A percentile compares a stretch with the other conserved stretches of the same genome.
Evolutionary conservation across 768 basidiomycete species (phyloP).

Genomic region (Imleria badia): DNA sequence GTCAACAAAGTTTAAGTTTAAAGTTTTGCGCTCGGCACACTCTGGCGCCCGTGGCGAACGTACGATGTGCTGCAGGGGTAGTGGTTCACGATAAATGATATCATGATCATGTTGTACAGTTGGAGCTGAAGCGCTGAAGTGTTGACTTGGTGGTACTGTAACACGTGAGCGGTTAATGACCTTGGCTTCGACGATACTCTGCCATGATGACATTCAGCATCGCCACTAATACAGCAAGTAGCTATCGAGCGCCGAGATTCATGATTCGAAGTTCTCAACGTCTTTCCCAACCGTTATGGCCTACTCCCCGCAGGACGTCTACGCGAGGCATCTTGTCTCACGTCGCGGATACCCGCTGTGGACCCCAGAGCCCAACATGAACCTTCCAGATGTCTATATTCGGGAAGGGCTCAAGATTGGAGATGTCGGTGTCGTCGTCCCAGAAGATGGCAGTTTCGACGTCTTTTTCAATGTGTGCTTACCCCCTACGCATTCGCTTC

Average conservation of each 20-base stretch:
- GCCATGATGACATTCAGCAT: background rate
- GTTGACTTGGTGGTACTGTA: no score
- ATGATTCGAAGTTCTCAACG: no score
- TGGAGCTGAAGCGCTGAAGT: no score
- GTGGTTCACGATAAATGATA: no score
- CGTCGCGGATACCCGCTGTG: slow-evolving; percentile 34
- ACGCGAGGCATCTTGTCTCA: slow-evolving; percentile 14
- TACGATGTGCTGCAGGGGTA: no score
- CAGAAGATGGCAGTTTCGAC: slow-evolving; percentile 34
- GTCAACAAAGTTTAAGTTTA: no score
- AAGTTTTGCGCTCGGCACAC: no score
- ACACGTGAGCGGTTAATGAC: no score
- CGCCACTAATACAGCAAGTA: background rate
- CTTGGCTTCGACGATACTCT: no score
- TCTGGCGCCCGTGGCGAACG: no score
- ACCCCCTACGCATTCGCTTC: slow-evolving; percentile 25
- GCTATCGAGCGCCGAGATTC: background rate
- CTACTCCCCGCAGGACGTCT: slow-evolving; percentile 15
- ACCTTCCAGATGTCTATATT: slow-evolving; percentile 24
- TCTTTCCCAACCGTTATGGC: background rate
- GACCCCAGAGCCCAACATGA: slow-evolving; percentile 30
- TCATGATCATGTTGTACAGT: no score
- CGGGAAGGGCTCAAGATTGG: slow-evolving; percentile 32
- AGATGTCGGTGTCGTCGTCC: slow-evolving; percentile 35
- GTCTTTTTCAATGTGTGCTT: slow-evolving; percentile 38